Evolutionary conservation across 768 basidiomycete species (phyloP).

Genomic region (Stropharia rugosoannulata): DNA sequence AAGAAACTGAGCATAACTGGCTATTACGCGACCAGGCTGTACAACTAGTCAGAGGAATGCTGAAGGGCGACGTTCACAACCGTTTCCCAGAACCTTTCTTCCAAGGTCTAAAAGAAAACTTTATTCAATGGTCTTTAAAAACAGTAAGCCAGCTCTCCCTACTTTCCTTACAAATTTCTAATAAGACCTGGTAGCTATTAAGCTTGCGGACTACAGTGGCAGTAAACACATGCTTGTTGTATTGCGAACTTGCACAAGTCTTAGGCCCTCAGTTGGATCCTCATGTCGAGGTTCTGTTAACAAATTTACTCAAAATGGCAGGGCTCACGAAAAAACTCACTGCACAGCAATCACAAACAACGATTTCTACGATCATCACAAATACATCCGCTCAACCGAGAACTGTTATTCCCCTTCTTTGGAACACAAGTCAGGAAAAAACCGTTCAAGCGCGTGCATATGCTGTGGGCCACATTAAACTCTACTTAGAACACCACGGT

Average conservation of each 20-base stretch:
- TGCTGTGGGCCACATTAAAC: conserved; percentile 67
- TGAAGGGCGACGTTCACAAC: conserved; percentile 79
- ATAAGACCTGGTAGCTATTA: conserved; percentile 51
- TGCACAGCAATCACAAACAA: conserved; percentile 80
- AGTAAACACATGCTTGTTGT: conserved; percentile 72
- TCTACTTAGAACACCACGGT: conserved; percentile 75
- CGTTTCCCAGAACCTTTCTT: conserved; percentile 78
- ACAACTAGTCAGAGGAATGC: conserved; percentile 81
- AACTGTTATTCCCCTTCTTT: conserved; percentile 65
- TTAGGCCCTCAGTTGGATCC: conserved; percentile 75
- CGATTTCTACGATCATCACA: conserved; percentile 65
- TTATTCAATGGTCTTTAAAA: conserved; percentile 82
- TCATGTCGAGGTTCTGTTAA: conserved; percentile 73
- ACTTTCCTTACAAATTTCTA: not conserved
- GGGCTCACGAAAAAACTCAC: conserved; percentile 91
- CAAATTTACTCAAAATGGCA: conserved; percentile 82
- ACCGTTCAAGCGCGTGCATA: conserved; percentile 71
- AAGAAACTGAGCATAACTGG: conserved; percentile 98
- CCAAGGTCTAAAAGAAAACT: conserved; percentile 69
- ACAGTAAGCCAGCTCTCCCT: conserved; percentile 50
- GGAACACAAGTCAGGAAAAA: conserved; percentile 75
- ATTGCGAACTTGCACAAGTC: conserved; percentile 66
- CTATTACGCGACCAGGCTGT: conserved; percentile 74
- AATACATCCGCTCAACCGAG: conserved; percentile 73
- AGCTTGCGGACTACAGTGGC: conserved; percentile 93